Evolutionary conservation across 768 basidiomycete genomes (phyloP), one percentile per base, ranked within the genome.

Genomic region (Phlegmacium glaucopus): DNA sequence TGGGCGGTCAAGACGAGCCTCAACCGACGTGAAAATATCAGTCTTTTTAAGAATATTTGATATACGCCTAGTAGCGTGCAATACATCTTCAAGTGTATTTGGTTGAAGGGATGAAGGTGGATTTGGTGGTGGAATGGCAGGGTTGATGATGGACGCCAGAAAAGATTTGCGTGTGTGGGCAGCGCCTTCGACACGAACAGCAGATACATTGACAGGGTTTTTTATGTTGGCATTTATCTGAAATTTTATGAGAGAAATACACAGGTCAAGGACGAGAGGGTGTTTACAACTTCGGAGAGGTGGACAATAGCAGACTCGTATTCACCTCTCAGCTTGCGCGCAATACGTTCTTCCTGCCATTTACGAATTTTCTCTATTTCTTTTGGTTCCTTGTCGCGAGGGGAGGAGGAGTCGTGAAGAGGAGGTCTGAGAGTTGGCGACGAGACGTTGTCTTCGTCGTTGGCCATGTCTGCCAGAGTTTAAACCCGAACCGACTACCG

Each of bases 101-200:
- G 53, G 39, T 45, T 52, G 51, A 59, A 15, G 53, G 50, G 6
- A 43, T 53, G 17, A 57, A 59, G 22, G 29, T 36, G n/a, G n/a
- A 34, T 10, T 10, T 34, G 32, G 32, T 39, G 34, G 48, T 39
- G 43, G 40, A 38, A 76, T 56, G 43, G 89, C 64, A 0, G 94
- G 93, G 7, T 79, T 71, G 44, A 96, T 76, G 53, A 97, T 71
- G 44, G 77, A 85, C n/a, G 71, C 76, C 28, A 99, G 79, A 71
- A 97, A 97, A 0, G 87, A 80, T 26, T 78, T 69, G 12, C 94
- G 79, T 0, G 94, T 96, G 25, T 75, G 66, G 3, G 67, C 63
- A 1, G 90, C 84, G 46, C 93, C 93, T 54, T 88, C 80, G 11
- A 98, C 77, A 50, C 87, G 87, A 13, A 99, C 84, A 1, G 88